phyloP scores from a whole-genome alignment of 1,284 basidiomycete genomes.

The Inonotus obliquus region DNA sequence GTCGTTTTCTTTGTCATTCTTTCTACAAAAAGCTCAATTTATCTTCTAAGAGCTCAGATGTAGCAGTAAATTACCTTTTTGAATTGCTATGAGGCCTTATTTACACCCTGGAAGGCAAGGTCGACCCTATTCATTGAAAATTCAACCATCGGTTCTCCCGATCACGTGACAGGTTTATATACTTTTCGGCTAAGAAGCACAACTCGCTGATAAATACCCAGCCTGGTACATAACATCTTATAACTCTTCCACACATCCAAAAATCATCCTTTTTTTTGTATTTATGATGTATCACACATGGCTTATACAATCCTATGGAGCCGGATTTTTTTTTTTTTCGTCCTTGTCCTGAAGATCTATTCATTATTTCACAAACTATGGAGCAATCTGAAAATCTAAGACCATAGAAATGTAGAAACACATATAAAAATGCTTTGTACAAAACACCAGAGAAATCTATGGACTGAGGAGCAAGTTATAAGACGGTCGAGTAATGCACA shows the following conservation, averaged over 20 bases:
- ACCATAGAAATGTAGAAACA: neutral
- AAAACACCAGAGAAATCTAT: neutral
- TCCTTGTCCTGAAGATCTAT: no score
- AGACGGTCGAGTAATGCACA: neutral
- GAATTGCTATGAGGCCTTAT: neutral
- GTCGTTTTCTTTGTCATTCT: neutral
- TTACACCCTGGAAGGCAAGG: neutral
- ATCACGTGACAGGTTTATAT: neutral
- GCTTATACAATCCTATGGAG: no score
- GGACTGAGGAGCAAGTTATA: neutral
- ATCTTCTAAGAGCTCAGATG: neutral
- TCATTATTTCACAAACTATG: no score
- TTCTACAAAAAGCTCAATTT: neutral
- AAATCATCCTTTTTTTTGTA: neutral
- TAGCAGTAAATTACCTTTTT: neutral
- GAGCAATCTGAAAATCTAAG: no score
- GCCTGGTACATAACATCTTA: neutral
- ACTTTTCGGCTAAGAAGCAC: neutral
- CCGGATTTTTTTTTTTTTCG: no score
- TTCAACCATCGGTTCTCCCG: neutral
- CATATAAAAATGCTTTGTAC: neutral
- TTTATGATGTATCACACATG: no score
- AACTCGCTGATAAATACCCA: neutral
- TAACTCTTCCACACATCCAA: neutral
- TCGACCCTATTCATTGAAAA: neutral